Conservation (phyloP, 345 rosid genomes). For the Gossypium turneri region DNA sequence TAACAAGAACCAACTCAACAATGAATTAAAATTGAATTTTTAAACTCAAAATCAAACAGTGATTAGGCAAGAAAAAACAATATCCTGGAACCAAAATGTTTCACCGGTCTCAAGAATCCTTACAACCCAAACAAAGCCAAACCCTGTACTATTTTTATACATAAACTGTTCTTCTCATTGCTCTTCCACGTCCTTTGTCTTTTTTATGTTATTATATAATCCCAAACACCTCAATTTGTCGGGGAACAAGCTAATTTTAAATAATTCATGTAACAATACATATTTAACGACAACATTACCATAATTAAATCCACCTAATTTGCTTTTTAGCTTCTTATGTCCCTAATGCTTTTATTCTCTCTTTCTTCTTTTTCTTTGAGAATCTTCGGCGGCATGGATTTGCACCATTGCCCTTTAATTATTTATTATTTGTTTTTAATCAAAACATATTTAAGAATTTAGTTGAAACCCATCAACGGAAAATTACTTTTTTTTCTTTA, state of each 20-base stretch:
- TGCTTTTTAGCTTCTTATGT: background rate
- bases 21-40: no score
- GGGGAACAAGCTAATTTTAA: constrained; percentile 11
- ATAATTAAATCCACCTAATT: background rate
- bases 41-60: background rate
- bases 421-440: background rate
- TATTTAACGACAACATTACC: constrained; percentile 11
- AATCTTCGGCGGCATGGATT: constrained; percentile 23
- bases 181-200: background rate
- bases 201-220: constrained; percentile 7
- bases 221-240: constrained; percentile 6
- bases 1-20: no score
- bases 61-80: background rate
- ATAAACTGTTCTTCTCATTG: background rate
- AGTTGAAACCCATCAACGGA: background rate
- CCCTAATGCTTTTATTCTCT: background rate
- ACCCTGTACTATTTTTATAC: background rate
- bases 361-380: background rate
- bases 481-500: background rate
- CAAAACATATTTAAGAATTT: background rate
- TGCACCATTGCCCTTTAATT: constrained; percentile 10
- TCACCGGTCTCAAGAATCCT: constrained; percentile 11
- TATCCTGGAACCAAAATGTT: background rate
- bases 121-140: background rate
- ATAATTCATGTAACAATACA: constrained; percentile 12